Evolutionary conservation across 2,329 filamentous ascomycete species (phyloP).

Genomic region (Tolypocladium inflatum): DNA sequence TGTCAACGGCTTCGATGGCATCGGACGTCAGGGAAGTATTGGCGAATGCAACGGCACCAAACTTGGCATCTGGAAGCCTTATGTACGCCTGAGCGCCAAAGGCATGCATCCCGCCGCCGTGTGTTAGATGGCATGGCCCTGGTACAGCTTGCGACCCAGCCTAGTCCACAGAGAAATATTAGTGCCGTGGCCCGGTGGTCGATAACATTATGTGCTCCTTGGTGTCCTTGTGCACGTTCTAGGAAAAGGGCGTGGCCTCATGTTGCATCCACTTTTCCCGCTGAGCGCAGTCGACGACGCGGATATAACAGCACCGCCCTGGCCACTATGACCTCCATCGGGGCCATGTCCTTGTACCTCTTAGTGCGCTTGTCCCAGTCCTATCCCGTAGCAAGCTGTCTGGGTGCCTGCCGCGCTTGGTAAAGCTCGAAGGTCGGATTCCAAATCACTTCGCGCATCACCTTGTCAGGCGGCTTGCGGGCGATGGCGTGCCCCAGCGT

Average conservation of each 20-base stretch:
- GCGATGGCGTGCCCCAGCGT: too few relatives aligned
- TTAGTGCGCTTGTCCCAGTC: too few relatives aligned
- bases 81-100: slow-evolving; percentile 15
- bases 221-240: slow-evolving; percentile 17
- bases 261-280: slow-evolving; percentile 27
- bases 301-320: too few relatives aligned
- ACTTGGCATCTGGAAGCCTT: slow-evolving; percentile 12
- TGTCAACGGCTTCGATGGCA: slow-evolving; percentile 12
- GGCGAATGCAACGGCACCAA: background rate
- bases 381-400: too few relatives aligned
- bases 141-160: slow-evolving; percentile 17
- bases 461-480: too few relatives aligned
- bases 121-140: slow-evolving; percentile 18
- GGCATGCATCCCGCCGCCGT: slow-evolving; percentile 17
- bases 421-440: too few relatives aligned
- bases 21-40: slow-evolving; percentile 16
- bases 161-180: slow-evolving; percentile 18
- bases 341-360: too few relatives aligned
- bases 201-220: slow-evolving; percentile 19
- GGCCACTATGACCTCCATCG: too few relatives aligned
- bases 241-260: slow-evolving; percentile 12
- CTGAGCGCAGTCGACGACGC: too few relatives aligned
- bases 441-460: too few relatives aligned
- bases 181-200: background rate
- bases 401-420: too few relatives aligned